Evolutionary conservation across 345 rosid species (phyloP), one percentile per base, ranked within the genome.

Genomic region (Isatis tinctoria): DNA sequence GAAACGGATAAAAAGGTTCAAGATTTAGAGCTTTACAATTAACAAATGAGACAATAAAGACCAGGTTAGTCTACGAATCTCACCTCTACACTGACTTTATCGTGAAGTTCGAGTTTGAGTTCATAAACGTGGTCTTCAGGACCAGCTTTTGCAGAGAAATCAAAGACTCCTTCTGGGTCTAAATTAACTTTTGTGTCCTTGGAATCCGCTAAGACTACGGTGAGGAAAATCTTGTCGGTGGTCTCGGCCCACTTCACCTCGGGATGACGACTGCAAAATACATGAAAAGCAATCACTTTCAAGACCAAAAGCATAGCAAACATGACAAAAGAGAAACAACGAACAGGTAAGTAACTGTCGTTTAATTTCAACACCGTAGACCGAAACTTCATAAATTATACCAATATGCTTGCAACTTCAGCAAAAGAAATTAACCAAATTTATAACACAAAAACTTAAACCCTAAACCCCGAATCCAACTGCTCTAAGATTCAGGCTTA

Each of bases 171-270:
- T 53, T 87, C 96, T 10, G 97, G 96, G 43, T 77, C 85, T n/a
- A 91, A 83, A 68, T 87, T 84, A 68, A 89, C 88, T 74, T 89
- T 91, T 0, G 96, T 86, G 63, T 91, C 81, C 78, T 91, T 91
- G 0, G 93, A 63, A 72, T 91, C 97, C 0, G 97, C 86, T 73
- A 91, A 76, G 17, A 72, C 71, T 75, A 91, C 88, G 2, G 96
- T 89, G 32, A 91, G 73, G 65, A 82, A 91, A 49, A 91, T 83
- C 83, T 87, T 86, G 39, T 91, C 93, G 12, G 66, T 67, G 75
- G 93, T 84, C 86, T 91, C 88, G 3, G 97, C 96, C 97, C 97
- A 91, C 81, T 87, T 91, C 77, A 91, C 83, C 75, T 89, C 95
- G 0, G 96, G 96, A 84, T 87, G 87, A 68, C 93, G 97, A 77